These are phyloP conservation scores for Blakeslea trispora DNA, from an alignment of 371 early-diverging fungal species.

Conservation along the genomic window DNA sequence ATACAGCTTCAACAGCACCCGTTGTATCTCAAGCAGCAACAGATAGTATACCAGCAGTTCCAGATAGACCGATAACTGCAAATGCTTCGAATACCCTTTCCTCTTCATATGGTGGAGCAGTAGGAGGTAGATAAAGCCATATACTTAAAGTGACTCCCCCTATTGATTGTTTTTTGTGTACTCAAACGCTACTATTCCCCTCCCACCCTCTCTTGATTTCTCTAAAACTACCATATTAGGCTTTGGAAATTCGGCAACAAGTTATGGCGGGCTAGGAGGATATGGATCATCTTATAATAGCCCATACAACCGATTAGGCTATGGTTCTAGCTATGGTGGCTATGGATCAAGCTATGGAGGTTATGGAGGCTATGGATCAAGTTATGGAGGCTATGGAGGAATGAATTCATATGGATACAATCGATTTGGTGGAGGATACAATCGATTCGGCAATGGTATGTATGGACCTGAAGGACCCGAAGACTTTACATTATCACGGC, in stretches of 20 bases:
- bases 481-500: conserved; percentile 68
- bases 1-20: conserved; percentile 31
- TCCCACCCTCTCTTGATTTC: background rate
- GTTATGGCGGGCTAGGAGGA: conserved; percentile 14
- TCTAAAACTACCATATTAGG: conserved; percentile 2
- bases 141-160: background rate
- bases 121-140: conserved; percentile 6
- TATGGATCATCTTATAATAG: conserved; percentile 23
- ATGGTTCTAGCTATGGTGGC: conserved; percentile 21
- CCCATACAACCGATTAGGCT: conserved; percentile 38
- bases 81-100: conserved; percentile 1
- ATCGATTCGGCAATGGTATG: conserved; percentile 32
- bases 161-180: too few species aligned
- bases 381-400: conserved; percentile 37
- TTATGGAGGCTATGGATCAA: conserved; percentile 22
- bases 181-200: too few species aligned
- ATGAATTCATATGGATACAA: conserved; percentile 40
- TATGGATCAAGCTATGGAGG: conserved; percentile 24
- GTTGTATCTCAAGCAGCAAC: conserved; percentile 25
- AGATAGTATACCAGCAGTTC: conserved; percentile 34
- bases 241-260: conserved; percentile 16
- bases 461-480: conserved; percentile 60
- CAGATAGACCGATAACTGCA: conserved; percentile 32
- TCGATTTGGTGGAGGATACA: conserved; percentile 43
- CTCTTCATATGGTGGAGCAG: background rate